Conservation (phyloP, 768 basidiomycete genomes). For the Coprinopsis sp. region DNA sequence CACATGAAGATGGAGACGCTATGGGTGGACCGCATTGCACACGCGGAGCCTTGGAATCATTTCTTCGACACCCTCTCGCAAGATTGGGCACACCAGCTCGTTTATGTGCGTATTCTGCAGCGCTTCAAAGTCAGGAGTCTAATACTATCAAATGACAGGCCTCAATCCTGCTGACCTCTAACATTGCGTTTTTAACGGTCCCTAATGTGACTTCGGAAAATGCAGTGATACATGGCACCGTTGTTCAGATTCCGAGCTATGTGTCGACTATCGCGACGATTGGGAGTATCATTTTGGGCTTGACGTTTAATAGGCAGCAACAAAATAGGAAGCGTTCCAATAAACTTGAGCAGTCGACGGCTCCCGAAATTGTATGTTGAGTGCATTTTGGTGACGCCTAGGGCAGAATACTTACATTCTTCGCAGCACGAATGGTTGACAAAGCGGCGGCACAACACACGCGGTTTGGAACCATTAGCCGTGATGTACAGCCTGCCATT, state of each 20-base stretch:
- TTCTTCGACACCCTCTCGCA: slow-evolving; percentile 16
- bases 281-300: slow-evolving; percentile 38
- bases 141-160: slow-evolving; percentile 27
- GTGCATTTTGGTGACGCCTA: background rate
- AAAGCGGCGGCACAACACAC: background rate
- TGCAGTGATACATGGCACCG: slow-evolving; percentile 9
- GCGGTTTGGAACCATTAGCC: slow-evolving; percentile 46
- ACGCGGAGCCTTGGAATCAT: slow-evolving; percentile 10
- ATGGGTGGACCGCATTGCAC: slow-evolving; percentile 41
- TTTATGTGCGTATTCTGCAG: slow-evolving; percentile 33
- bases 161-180: slow-evolving; percentile 50
- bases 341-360: background rate
- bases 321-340: background rate
- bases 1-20: slow-evolving; percentile 36
- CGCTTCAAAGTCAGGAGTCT: background rate
- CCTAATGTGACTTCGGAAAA: slow-evolving; percentile 25
- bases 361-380: background rate
- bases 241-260: slow-evolving; percentile 42
- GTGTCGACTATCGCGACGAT: slow-evolving; percentile 40
- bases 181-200: slow-evolving; percentile 53
- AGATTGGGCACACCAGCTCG: slow-evolving; percentile 24
- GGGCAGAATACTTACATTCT: background rate
- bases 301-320: slow-evolving; percentile 29
- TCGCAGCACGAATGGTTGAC: background rate
- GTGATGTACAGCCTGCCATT: slow-evolving; percentile 53